These are phyloP conservation scores for Penicillium cinerascens DNA, from an alignment of 495 filamentous ascomycete genomes.

Conservation along the genomic window DNA sequence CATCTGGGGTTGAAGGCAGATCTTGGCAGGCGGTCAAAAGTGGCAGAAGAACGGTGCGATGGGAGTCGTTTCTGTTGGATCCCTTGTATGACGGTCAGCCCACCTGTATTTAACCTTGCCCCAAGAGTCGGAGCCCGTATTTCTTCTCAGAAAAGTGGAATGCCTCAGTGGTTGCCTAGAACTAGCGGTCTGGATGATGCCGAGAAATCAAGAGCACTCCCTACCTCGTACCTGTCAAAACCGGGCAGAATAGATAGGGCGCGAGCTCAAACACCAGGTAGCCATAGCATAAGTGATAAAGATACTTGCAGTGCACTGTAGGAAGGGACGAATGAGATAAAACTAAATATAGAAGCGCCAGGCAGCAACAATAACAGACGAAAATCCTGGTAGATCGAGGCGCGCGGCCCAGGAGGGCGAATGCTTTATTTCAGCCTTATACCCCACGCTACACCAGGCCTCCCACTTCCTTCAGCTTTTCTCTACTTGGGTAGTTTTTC, in stretches of 20 bases:
- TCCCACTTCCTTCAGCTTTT: neutral
- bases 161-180: neutral
- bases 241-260: too few relatives aligned
- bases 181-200: neutral
- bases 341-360: constrained; percentile 1
- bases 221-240: neutral
- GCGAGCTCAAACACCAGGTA: too few relatives aligned
- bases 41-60: too few relatives aligned
- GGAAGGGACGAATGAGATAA: neutral
- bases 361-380: constrained; percentile 6
- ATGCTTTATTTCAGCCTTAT: neutral
- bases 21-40: too few relatives aligned
- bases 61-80: too few relatives aligned
- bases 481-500: neutral
- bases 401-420: neutral
- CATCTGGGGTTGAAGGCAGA: too few relatives aligned
- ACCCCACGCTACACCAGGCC: neutral
- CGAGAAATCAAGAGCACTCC: neutral
- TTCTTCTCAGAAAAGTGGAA: too few relatives aligned
- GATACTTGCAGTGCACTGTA: neutral
- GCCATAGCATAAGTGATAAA: neutral
- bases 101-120: too few relatives aligned
- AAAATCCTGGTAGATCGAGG: neutral
- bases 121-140: neutral
- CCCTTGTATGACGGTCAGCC: too few relatives aligned